phyloP scores from a whole-genome alignment of 768 basidiomycete species.

The Russula compacta region DNA sequence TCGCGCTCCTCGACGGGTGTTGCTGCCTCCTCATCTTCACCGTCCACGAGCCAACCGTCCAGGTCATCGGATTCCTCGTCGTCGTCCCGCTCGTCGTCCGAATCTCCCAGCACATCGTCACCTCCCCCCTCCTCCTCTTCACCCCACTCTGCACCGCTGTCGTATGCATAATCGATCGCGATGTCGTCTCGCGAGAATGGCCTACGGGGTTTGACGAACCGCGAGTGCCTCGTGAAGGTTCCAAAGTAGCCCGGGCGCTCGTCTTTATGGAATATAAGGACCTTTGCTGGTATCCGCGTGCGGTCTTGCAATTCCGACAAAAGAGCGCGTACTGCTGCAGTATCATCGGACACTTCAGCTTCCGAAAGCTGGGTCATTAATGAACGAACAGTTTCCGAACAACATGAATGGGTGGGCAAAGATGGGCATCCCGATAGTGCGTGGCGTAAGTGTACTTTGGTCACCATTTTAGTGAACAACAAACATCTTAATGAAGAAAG shows the following conservation, averaged over 20 bases:
- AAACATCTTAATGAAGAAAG: not conserved
- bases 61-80: constrained; percentile 61
- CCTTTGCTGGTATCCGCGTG: constrained; percentile 59
- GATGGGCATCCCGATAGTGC: constrained; percentile 24
- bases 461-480: not conserved
- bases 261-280: constrained; percentile 77
- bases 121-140: constrained; percentile 70
- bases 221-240: constrained; percentile 84
- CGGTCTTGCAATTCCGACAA: constrained; percentile 55
- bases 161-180: constrained; percentile 80
- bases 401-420: constrained; percentile 25
- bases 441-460: not conserved
- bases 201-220: constrained; percentile 67
- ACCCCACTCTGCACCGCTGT: constrained; percentile 96
- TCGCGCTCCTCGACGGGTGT: constrained; percentile 35
- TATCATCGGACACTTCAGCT: constrained; percentile 69
- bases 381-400: constrained; percentile 35
- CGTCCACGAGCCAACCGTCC: constrained; percentile 73
- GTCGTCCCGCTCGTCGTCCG: constrained; percentile 56
- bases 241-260: constrained; percentile 88
- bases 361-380: constrained; percentile 60
- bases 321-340: constrained; percentile 54
- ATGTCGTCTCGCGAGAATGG: constrained; percentile 75
- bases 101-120: constrained; percentile 58
- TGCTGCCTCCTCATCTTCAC: constrained; percentile 46